phyloP scores from a whole-genome alignment of 371 early-diverging fungal genomes.

The Sporodiniella umbellata region DNA sequence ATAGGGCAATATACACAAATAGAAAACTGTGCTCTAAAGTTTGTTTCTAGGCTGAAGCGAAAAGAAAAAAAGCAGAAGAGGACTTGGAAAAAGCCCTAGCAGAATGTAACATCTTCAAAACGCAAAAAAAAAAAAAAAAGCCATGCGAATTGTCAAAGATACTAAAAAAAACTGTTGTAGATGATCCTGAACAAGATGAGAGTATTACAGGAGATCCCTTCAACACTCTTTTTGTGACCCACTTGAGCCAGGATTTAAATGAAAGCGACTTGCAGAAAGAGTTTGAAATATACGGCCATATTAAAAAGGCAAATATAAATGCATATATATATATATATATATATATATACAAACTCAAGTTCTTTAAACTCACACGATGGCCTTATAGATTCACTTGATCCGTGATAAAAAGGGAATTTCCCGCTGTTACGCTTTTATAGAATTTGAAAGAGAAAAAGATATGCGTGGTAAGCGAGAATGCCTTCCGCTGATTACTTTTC shows the following conservation, averaged over 20 bases:
- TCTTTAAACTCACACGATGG: too few relatives aligned
- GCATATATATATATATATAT: too few relatives aligned
- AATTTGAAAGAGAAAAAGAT: constrained; percentile 90
- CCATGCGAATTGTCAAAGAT: constrained; percentile 12
- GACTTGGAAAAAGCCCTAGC: constrained; percentile 51
- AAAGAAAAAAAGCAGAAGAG: constrained; percentile 57
- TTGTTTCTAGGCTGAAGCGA: constrained; percentile 50
- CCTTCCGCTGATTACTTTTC: too few relatives aligned
- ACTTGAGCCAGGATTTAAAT: constrained; percentile 79
- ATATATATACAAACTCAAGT: too few relatives aligned
- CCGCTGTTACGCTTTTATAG: constrained; percentile 95
- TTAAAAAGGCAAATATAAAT: constrained; percentile 62
- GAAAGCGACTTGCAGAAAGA: constrained; percentile 78
- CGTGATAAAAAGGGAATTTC: constrained; percentile 63
- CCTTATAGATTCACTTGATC: constrained; percentile 76
- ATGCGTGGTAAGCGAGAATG: constrained; percentile 62
- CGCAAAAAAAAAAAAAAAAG: constrained; percentile 3
- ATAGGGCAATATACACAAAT: too few relatives aligned
- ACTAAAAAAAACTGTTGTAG: too few relatives aligned
- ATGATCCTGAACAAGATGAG: constrained; percentile 70
- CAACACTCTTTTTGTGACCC: constrained; percentile 89
- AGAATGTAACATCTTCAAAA: too few relatives aligned
- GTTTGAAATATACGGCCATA: constrained; percentile 83
- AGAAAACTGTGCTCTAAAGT: too few relatives aligned
- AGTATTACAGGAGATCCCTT: constrained; percentile 85